Evolutionary conservation across 164 flowering plant genomes (phyloP), one percentile per base, ranked within the genome.

Genomic region (Chimonanthus salicifolius): DNA sequence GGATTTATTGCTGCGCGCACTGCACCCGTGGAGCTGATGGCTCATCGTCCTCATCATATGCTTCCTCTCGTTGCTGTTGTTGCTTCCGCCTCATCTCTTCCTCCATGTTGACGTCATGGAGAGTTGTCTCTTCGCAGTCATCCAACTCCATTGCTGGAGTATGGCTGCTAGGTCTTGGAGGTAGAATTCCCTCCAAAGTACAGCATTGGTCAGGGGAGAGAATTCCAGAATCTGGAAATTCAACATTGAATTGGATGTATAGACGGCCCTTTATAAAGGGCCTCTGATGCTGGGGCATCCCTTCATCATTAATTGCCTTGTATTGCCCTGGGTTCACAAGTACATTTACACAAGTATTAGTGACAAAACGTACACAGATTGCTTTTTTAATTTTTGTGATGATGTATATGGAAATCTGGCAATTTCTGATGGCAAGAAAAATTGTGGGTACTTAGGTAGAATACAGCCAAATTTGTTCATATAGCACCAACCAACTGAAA

Each of bases 221-320:
- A 45, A 69, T 60, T 21, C 87, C 87, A 43, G 90, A 79, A 0
- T 88, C 89, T 0, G 94, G 91, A 76, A 89, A 88, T 4, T 85
- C 89, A 18, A 89, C 87, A 6, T 73, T 82, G 72, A 89, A 86
- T 44, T 87, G 84, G 67, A 88, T 83, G 82, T 81, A 89, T 2
- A 88, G 80, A 46, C 78, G 64, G n/a, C 92, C 92, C 78, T 81
- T 87, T 82, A 89, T 85, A 83, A 89, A 88, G 0, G 93, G 90
- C 75, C 91, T 81, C 62, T 80, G 81, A 67, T 88, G 71, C 43
- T 81, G 82, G 0, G 93, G 94, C 94, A 88, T 89, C 21, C 91
- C 92, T 78, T 89, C 91, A 49, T 89, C 90, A 68, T 87, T 87
- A 49, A 88, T 87, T 1, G 91, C 90, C 76, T 89, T 89, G 77